Evolutionary conservation across 345 rosid genomes (phyloP).

Genomic region (Boechera stricta): DNA sequence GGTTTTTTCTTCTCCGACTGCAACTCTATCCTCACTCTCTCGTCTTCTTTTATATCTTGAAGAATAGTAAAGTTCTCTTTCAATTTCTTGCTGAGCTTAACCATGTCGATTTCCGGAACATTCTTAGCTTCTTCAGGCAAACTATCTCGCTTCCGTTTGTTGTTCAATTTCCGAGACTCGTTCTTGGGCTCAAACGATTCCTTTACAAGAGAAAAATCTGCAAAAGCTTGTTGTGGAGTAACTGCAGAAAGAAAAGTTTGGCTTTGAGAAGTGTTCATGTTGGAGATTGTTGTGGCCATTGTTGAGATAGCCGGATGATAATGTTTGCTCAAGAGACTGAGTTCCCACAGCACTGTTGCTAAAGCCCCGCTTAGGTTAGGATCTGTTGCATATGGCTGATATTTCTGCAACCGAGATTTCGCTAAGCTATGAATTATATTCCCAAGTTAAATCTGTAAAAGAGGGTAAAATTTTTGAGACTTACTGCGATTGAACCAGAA

Average conservation of each 20-base stretch:
- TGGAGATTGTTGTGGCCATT: constrained; percentile 60
- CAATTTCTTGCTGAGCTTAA: constrained; percentile 59
- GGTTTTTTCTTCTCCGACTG: constrained; percentile 53
- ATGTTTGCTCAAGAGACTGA: constrained; percentile 76
- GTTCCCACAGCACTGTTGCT: constrained; percentile 94
- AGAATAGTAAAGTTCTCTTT: constrained; percentile 60
- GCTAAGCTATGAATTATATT: background rate
- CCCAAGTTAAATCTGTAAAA: background rate
- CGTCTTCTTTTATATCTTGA: constrained; percentile 60
- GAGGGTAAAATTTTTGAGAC: constrained; percentile 34
- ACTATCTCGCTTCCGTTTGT: constrained; percentile 62
- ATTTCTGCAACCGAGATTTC: constrained; percentile 57
- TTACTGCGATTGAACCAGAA: constrained; percentile 83
- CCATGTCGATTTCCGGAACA: constrained; percentile 47
- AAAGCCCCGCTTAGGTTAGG: constrained; percentile 95
- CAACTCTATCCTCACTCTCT: constrained; percentile 58
- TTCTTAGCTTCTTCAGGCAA: constrained; percentile 27
- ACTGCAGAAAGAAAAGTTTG: constrained; percentile 58
- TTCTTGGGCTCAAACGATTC: constrained; percentile 58
- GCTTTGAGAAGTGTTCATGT: constrained; percentile 63
- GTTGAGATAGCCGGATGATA: constrained; percentile 78
- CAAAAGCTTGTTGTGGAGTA: constrained; percentile 82
- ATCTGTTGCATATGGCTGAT: constrained; percentile 79
- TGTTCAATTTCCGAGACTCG: constrained; percentile 48
- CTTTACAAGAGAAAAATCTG: constrained; percentile 58